phyloP scores from a whole-genome alignment of 2,329 filamentous ascomycete genomes.

The Exophiala calicioides region DNA sequence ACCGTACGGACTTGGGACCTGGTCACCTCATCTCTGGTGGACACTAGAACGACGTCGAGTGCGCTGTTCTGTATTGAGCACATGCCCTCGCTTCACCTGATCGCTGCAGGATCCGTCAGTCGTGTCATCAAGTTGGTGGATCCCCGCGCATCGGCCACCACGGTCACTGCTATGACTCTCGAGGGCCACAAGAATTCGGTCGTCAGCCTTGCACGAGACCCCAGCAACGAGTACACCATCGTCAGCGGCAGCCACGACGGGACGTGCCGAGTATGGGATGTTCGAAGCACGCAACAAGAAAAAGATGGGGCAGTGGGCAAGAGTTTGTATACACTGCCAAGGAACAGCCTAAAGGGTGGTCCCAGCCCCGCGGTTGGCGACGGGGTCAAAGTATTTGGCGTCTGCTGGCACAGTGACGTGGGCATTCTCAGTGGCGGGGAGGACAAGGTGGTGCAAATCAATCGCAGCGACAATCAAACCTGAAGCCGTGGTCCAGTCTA shows the following conservation, averaged over 20 bases:
- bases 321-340: slow-evolving; percentile 74
- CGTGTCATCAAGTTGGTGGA: slow-evolving; percentile 92
- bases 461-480: slow-evolving; percentile 49
- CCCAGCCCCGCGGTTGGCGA: slow-evolving; percentile 71
- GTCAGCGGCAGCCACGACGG: slow-evolving; percentile 91
- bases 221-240: slow-evolving; percentile 74
- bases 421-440: slow-evolving; percentile 91
- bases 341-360: slow-evolving; percentile 69
- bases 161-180: slow-evolving; percentile 84
- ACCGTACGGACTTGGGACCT: slow-evolving; percentile 89
- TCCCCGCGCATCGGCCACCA: slow-evolving; percentile 73
- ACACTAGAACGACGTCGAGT: slow-evolving; percentile 79
- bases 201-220: slow-evolving; percentile 59
- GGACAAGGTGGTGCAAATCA: slow-evolving; percentile 93
- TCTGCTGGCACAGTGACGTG: slow-evolving; percentile 80
- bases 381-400: slow-evolving; percentile 84
- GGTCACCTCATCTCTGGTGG: slow-evolving; percentile 74
- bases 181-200: slow-evolving; percentile 80
- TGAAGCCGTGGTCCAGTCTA: slow-evolving; percentile 15
- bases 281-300: slow-evolving; percentile 67
- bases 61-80: slow-evolving; percentile 77
- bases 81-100: slow-evolving; percentile 64
- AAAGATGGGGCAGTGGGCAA: slow-evolving; percentile 63
- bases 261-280: slow-evolving; percentile 91
- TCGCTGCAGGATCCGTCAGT: slow-evolving; percentile 77